Base-by-base conservation (phyloP, 2,329 filamentous ascomycete species). In the Aspergillus sergii region DNA sequence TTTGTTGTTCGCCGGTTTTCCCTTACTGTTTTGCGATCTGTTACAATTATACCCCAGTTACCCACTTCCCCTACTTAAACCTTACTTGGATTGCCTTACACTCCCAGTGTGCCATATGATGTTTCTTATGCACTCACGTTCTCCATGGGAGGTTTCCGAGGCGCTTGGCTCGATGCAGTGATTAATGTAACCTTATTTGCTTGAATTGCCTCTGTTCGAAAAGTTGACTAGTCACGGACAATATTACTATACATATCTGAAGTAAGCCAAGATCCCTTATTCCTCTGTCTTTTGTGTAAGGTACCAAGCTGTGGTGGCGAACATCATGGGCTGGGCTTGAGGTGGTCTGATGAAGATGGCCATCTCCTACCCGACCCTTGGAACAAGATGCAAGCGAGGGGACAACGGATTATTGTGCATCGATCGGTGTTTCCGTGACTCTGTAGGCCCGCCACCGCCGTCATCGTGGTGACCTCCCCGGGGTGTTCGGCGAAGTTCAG, bases 1-100 rank as follows among this genome's bases (percentile, higher is more conserved):
- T 41, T 19, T n/a, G 16, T 32, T 46, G 48, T 61, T 61, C 51
- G 51, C 45, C 14, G 21, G n/a, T 12, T 57, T 28, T 60, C 30
- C 50, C 26, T 55, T 58, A 26, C 19, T 55, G 30, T 36, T 41
- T 23, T 55, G 30, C 12, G 32, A 36, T 34, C n/a, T 62, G 55
- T 62, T 62, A 55, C 56, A 57, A 51, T 62, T 58, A 58, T 58
- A 58, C 60, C 60, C 60, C 60, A 54, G 48, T 60, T 59, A 55
- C 43, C 53, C 58, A 46, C 55, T 36, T 39, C 45, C 16, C 39
- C 39, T 41, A 41, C 39, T 32, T 32, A 48, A 48, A 26, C 45
- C 21, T 26, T 48, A 48, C 48, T 41, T 53, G 41, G 50, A 50
- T 57, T 39, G 45, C 46, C 53, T 57, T 32, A 28, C 19, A 57